phyloP scores from a whole-genome alignment of 805 yeast genomes.

The Monosporozyma solicola region DNA sequence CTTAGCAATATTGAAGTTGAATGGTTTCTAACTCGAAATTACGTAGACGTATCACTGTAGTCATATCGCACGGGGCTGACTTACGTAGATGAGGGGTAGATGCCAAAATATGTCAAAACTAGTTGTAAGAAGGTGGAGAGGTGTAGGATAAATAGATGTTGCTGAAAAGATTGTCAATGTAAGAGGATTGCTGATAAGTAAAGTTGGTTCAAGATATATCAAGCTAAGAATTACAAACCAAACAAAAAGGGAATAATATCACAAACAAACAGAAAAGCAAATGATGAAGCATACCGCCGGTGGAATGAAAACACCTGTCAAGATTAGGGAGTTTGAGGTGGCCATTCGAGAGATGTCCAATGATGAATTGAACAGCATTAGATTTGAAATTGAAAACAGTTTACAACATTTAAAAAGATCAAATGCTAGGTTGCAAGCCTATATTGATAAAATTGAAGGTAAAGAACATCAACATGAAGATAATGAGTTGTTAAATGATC shows the following conservation, averaged over 20 bases:
- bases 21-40: no score
- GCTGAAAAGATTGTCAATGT: no score
- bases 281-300: constrained; percentile 21
- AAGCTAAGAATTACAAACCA: not conserved
- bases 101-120: no score
- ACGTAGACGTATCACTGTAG: no score
- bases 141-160: no score
- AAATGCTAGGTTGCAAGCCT: constrained; percentile 38
- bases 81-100: no score
- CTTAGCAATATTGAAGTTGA: no score
- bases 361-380: constrained; percentile 32
- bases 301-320: constrained; percentile 31
- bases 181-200: no score
- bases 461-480: constrained; percentile 9
- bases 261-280: not conserved
- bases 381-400: constrained; percentile 33
- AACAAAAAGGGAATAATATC: not conserved
- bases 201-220: no score
- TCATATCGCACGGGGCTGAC: no score
- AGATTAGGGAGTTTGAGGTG: constrained; percentile 38
- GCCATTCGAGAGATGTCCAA: constrained; percentile 49
- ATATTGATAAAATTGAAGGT: constrained; percentile 31
- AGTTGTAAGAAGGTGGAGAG: no score
- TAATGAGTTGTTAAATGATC: constrained; percentile 28
- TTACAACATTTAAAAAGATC: constrained; percentile 42